Conservation (phyloP, 768 basidiomycete species). For the Stropharia rugosoannulata region DNA sequence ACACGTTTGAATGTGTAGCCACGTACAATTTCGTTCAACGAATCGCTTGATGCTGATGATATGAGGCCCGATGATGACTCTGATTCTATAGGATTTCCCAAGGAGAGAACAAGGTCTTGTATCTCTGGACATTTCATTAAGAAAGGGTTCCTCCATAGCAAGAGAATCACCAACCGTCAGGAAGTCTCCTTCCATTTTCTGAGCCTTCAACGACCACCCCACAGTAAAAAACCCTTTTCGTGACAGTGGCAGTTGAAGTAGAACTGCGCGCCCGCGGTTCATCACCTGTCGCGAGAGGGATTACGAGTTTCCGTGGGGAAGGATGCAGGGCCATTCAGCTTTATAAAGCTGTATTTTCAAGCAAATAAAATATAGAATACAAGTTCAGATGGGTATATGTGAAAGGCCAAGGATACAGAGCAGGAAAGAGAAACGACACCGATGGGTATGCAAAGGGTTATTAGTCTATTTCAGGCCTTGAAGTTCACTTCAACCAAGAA, state of each 20-base stretch:
- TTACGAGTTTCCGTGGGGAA: constrained; percentile 70
- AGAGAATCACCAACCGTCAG: constrained; percentile 50
- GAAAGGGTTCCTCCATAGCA: constrained; percentile 6
- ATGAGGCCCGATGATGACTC: constrained; percentile 49
- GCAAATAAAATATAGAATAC: constrained; percentile 6
- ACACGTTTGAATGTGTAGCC: neutral
- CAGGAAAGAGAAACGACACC: constrained; percentile 3
- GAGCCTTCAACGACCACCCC: constrained; percentile 88
- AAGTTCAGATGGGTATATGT: constrained; percentile 5
- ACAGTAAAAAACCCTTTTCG: constrained; percentile 84
- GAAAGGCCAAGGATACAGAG: constrained; percentile 7
- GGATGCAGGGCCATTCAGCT: constrained; percentile 58
- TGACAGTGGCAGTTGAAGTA: constrained; percentile 43
- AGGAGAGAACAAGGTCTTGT: constrained; percentile 73
- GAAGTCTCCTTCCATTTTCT: constrained; percentile 64
- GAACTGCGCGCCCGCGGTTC: constrained; percentile 46
- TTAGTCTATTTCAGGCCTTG: constrained; percentile 8
- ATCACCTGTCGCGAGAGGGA: constrained; percentile 69
- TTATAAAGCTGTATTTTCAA: constrained; percentile 1
- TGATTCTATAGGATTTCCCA: constrained; percentile 65
- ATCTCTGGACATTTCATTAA: constrained; percentile 50
- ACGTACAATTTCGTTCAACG: constrained; percentile 44
- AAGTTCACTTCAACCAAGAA: constrained; percentile 18
- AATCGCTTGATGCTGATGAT: constrained; percentile 39
- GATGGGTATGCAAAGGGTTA: constrained; percentile 11